Evolutionary conservation across 176 grass and related monocot genomes (phyloP).

Genomic region (Lolium rigidum): DNA sequence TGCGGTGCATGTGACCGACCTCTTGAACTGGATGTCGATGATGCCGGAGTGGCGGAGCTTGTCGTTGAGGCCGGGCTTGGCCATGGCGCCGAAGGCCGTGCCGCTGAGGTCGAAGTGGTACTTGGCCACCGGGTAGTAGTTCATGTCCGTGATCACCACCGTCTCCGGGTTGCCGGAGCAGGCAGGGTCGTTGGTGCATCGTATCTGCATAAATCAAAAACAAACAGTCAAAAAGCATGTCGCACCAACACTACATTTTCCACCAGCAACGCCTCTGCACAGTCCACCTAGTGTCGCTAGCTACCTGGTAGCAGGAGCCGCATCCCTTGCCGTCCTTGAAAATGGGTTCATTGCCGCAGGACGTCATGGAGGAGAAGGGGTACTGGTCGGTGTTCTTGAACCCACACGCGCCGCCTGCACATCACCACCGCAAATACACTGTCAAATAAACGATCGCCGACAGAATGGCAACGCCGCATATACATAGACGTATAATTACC

Average conservation of each 20-base stretch:
- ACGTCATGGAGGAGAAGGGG: slow-evolving; percentile 49
- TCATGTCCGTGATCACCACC: slow-evolving; percentile 68
- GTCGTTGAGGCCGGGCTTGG: slow-evolving; percentile 31
- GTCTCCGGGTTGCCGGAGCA: slow-evolving; percentile 64
- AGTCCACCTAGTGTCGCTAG: too few relatives aligned
- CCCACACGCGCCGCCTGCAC: slow-evolving; percentile 63
- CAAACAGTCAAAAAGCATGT: too few relatives aligned
- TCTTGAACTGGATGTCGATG: slow-evolving; percentile 13
- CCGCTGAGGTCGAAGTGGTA: slow-evolving; percentile 76
- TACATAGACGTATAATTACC: slow-evolving; percentile 22
- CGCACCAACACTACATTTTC: too few relatives aligned
- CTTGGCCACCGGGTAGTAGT: slow-evolving; percentile 57
- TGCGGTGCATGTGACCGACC: not conserved
- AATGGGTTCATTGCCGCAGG: slow-evolving; percentile 59
- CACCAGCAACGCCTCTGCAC: too few relatives aligned
- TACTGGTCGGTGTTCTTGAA: slow-evolving; percentile 43
- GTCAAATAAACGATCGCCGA: not conserved
- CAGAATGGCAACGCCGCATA: not conserved
- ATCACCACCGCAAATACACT: not conserved
- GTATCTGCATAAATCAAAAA: not conserved
- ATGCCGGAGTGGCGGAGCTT: slow-evolving; percentile 5
- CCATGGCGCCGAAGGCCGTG: slow-evolving; percentile 63
- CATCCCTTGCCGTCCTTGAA: slow-evolving; percentile 79
- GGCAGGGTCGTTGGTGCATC: slow-evolving; percentile 41
- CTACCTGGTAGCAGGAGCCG: slow-evolving; percentile 67